Conservation (phyloP, 176 grass and related monocot genomes). For the Chrysopogon serrulatus region DNA sequence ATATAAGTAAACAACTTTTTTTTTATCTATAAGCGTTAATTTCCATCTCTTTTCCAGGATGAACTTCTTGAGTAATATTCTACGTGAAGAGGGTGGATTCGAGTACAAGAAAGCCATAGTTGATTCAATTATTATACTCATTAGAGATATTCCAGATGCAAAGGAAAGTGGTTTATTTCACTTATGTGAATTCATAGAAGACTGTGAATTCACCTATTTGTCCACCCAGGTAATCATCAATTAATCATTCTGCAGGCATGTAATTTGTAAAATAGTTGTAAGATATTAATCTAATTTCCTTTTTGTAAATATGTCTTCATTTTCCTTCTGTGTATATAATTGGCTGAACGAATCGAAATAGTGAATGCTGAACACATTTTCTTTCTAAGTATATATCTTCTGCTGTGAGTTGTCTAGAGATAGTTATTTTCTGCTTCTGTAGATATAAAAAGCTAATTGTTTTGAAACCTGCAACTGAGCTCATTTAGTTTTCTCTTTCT, state of each 20-base stretch:
- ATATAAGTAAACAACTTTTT: neutral
- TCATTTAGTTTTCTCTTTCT: neutral
- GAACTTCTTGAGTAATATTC: conserved; percentile 99
- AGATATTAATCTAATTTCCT: neutral
- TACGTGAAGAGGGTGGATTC: conserved; percentile 96
- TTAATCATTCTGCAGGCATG: neutral
- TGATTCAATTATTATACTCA: conserved; percentile 96
- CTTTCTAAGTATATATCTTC: conserved; percentile 5
- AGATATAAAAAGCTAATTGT: neutral
- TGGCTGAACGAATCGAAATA: neutral
- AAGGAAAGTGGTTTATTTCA: conserved; percentile 99
- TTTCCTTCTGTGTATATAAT: neutral
- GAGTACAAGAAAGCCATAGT: conserved; percentile 99
- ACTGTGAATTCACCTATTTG: conserved; percentile 98
- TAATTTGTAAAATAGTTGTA: conserved; percentile 9
- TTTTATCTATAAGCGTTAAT: neutral
- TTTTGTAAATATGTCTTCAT: neutral
- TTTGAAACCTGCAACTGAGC: neutral
- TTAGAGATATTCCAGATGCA: conserved; percentile 97
- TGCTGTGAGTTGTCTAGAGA: neutral
- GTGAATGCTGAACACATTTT: neutral
- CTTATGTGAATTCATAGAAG: conserved; percentile 99
- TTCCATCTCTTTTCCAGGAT: conserved; percentile 53
- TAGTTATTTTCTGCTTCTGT: neutral
- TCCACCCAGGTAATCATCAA: conserved; percentile 76